These are phyloP conservation scores for Rubia balearica DNA, from an alignment of 305 asterid genomes.

Conservation along the genomic window DNA sequence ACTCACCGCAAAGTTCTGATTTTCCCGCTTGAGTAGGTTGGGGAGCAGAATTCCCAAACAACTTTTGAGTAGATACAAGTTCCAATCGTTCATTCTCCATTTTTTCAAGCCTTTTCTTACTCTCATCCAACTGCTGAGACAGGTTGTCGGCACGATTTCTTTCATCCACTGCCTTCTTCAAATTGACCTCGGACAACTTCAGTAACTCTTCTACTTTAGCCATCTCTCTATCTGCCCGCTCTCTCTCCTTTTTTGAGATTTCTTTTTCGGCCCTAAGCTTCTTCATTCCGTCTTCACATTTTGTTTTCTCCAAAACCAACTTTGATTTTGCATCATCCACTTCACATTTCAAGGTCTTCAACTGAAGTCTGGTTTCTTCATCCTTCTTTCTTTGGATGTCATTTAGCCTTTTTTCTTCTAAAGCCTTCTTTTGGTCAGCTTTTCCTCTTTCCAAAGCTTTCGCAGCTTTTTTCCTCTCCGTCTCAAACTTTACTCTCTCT, in stretches of 20 bases:
- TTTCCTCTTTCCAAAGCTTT: constrained; percentile 45
- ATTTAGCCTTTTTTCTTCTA: constrained; percentile 48
- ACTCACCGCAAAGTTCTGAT: constrained; percentile 13
- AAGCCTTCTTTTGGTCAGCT: constrained; percentile 37
- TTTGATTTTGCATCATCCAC: constrained; percentile 40
- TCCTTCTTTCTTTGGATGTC: constrained; percentile 49
- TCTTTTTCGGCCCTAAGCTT: constrained; percentile 49
- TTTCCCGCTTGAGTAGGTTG: neutral
- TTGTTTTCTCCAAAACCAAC: constrained; percentile 39
- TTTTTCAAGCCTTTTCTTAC: constrained; percentile 20
- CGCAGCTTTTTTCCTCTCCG: constrained; percentile 49
- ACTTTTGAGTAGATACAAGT: constrained; percentile 27
- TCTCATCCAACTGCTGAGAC: constrained; percentile 35
- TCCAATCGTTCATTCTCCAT: constrained; percentile 38
- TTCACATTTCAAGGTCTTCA: constrained; percentile 45
- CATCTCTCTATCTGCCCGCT: constrained; percentile 46
- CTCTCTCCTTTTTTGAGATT: constrained; percentile 42
- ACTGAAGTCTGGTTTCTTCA: constrained; percentile 37
- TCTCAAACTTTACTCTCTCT: constrained; percentile 28
- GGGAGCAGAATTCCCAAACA: constrained; percentile 20
- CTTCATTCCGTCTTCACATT: constrained; percentile 45
- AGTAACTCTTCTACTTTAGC: constrained; percentile 42
- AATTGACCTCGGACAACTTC: constrained; percentile 41
- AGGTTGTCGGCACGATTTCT: constrained; percentile 44
- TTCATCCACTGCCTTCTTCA: constrained; percentile 53